Base-by-base conservation (phyloP, 306 rosid genomes). In the Senna tora region DNA sequence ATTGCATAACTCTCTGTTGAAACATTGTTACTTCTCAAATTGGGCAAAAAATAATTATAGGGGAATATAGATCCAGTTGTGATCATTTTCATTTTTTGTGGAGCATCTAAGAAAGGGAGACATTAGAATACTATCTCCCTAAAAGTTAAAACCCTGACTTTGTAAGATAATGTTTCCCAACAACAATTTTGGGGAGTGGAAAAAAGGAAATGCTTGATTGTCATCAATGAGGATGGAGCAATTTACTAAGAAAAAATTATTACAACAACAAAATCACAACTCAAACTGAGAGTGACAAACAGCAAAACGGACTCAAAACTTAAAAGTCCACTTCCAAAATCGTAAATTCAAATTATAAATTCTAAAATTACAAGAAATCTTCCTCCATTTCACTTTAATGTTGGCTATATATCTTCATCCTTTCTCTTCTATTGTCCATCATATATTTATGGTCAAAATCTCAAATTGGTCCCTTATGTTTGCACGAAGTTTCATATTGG, bases 221-320 rank as follows among this genome's bases (percentile, higher is more conserved):
- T 7, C n/a, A 7, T 34, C 68, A 43, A 51, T 70, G 75, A 65
- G 72, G 81, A 77, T 75, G 82, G 68, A 80, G 80, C 77, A 80
- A 70, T 66, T 57, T 63, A 60, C 56, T 67, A 46, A 47, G 81
- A 67, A 50, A 46, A 80, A 82, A 16, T 51, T 82, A 84, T 82
- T 79, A 86, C 83, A 84, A 79, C 13, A 82, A 74, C 80, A 80
- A 71, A 72, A 77, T 74, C 80, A 72, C 38, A 55, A 62, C 59
- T 22, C 58, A 59, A 32, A 58, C 30, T 3, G 3, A 25, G 2
- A 25, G 30, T n/a, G n/a, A 25, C 30, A 1, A 25, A 25, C 30
- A 25, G 30, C 30, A 25, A n/a, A n/a, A n/a, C 30, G 30, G 30
- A 25, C 30, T 25, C 30, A 25, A 51, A 21, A n/a, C n/a, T n/a